phyloP scores from a whole-genome alignment of 129 eudicot genomes.

The Glebionis coronaria region DNA sequence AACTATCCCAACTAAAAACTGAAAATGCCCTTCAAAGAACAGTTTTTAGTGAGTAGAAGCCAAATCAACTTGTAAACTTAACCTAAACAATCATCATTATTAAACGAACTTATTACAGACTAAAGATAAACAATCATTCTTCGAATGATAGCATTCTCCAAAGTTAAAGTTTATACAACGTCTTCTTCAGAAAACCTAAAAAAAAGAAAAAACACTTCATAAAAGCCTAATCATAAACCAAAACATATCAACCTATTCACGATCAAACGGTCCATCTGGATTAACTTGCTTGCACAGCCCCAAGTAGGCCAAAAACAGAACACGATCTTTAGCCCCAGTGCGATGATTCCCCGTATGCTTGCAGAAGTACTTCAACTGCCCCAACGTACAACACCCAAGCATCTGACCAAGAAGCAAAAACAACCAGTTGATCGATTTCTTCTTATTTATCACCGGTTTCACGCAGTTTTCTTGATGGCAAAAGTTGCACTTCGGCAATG shows the following conservation, averaged over 20 bases:
- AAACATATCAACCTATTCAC: background rate
- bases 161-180: no score
- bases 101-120: no score
- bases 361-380: constrained; percentile 78
- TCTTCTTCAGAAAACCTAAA: no score
- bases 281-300: constrained; percentile 55
- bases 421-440: constrained; percentile 66
- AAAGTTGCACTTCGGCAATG: constrained; percentile 31
- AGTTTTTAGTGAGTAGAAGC: no score
- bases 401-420: constrained; percentile 65
- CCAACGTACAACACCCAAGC: constrained; percentile 70
- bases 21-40: no score
- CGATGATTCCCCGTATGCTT: constrained; percentile 76
- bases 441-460: constrained; percentile 49
- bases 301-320: constrained; percentile 61
- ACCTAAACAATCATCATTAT: no score
- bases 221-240: no score
- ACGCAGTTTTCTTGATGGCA: constrained; percentile 54
- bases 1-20: no score
- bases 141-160: no score
- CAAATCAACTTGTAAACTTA: no score
- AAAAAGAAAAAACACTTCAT: no score
- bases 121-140: no score
- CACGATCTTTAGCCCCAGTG: constrained; percentile 76
- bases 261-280: constrained; percentile 31